phyloP scores from a whole-genome alignment of 257 asterid species.

The Lithospermum erythrorhizon region DNA sequence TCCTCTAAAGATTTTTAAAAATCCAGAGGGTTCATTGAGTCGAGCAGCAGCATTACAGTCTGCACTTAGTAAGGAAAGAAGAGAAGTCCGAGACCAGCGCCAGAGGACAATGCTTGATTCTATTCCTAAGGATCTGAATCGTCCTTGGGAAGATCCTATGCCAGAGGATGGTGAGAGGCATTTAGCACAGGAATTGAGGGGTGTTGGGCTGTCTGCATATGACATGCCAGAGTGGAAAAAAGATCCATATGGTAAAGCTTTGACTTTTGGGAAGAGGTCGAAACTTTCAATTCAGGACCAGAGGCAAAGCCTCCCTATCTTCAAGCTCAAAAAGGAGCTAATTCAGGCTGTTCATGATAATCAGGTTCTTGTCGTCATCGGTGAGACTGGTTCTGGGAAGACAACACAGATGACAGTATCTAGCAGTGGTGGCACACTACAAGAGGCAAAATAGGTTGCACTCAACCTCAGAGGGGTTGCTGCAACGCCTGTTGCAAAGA shows the following conservation, averaged over 20 bases:
- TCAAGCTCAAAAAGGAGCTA: slow-evolving; percentile 74
- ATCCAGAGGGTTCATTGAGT: slow-evolving; percentile 90
- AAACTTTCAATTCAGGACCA: slow-evolving; percentile 91
- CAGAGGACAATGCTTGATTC: slow-evolving; percentile 93
- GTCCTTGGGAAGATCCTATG: slow-evolving; percentile 99
- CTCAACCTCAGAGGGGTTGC: slow-evolving; percentile 98
- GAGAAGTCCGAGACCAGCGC: slow-evolving; percentile 92
- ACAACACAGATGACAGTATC: slow-evolving; percentile 92
- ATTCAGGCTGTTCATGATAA: slow-evolving; percentile 80
- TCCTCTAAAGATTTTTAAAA: slow-evolving; percentile 92
- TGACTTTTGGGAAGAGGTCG: slow-evolving; percentile 88
- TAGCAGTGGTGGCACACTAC: slow-evolving; percentile 94
- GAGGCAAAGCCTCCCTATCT: slow-evolving; percentile 79
- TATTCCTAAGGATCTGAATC: slow-evolving; percentile 90
- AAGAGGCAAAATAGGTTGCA: slow-evolving; percentile 82
- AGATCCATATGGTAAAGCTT: slow-evolving; percentile 83
- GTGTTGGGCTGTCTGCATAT: slow-evolving; percentile 92
- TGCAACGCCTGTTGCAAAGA: slow-evolving; percentile 95
- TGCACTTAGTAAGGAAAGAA: slow-evolving; percentile 81
- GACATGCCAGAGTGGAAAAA: slow-evolving; percentile 99
- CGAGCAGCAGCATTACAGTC: slow-evolving; percentile 95
- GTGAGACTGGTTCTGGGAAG: slow-evolving; percentile 96
- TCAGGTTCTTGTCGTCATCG: slow-evolving; percentile 88
- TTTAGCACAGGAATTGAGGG: slow-evolving; percentile 91
- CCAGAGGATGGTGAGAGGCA: slow-evolving; percentile 98